Evolutionary conservation across 2,329 filamentous ascomycete species (phyloP).

Genomic region (Passalora sequoiae): DNA sequence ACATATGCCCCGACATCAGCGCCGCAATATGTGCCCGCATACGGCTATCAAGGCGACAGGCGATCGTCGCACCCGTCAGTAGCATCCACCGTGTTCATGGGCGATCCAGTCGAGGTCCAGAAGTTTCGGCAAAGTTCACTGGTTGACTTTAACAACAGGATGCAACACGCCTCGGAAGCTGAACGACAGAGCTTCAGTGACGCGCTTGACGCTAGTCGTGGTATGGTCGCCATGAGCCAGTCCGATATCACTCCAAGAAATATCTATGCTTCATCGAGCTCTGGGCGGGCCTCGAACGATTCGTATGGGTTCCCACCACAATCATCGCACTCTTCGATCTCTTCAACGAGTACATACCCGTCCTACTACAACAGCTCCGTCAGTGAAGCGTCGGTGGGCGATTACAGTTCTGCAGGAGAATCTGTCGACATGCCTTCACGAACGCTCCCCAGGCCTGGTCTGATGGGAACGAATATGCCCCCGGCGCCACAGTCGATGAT

Average conservation of each 20-base stretch:
- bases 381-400: constrained; percentile 73
- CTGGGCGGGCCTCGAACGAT: constrained; percentile 67
- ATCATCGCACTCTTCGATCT: constrained; percentile 85
- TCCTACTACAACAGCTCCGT: constrained; percentile 81
- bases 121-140: constrained; percentile 55
- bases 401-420: constrained; percentile 90
- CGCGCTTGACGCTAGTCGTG: constrained; percentile 84
- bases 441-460: constrained; percentile 73
- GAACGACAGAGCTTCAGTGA: constrained; percentile 72
- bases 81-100: constrained; percentile 50
- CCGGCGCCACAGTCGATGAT: constrained; percentile 96
- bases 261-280: constrained; percentile 67
- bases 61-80: constrained; percentile 84
- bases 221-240: constrained; percentile 94
- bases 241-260: constrained; percentile 75
- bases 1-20: constrained; percentile 63
- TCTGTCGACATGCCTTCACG: constrained; percentile 74
- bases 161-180: constrained; percentile 51
- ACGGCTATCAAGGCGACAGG: constrained; percentile 56
- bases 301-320: constrained; percentile 90
- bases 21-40: constrained; percentile 64
- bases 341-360: constrained; percentile 71
- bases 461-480: constrained; percentile 59
- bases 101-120: constrained; percentile 42
- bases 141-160: constrained; percentile 59